A percentile compares a stretch with the other conserved stretches of the same genome.
Conservation (phyloP, 768 basidiomycete species). For the Amanita thiersii region DNA sequence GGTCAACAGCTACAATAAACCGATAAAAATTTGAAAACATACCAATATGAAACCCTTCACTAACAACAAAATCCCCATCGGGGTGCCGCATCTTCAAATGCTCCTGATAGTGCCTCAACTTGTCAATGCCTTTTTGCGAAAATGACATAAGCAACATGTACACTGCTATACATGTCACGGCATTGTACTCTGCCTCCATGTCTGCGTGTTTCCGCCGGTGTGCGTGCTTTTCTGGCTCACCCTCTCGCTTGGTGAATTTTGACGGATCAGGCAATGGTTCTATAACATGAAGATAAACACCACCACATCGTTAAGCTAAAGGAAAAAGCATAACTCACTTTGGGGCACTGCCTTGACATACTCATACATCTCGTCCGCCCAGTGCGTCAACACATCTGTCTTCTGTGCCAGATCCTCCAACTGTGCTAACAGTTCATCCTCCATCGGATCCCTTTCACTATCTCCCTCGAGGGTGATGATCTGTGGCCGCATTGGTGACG, state of each 20-base stretch:
- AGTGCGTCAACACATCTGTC: constrained; percentile 86
- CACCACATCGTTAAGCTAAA: constrained; percentile 1
- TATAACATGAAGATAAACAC: constrained; percentile 20
- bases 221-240: constrained; percentile 67
- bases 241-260: constrained; percentile 64
- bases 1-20: constrained; percentile 3
- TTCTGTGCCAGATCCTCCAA: constrained; percentile 94
- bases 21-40: constrained; percentile 7
- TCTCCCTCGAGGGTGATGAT: constrained; percentile 40
- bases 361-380: constrained; percentile 93
- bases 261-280: constrained; percentile 77
- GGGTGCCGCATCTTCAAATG: constrained; percentile 76
- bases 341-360: constrained; percentile 79
- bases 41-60: constrained; percentile 80
- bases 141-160: constrained; percentile 92
- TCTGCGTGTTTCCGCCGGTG: constrained; percentile 63
- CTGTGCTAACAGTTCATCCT: constrained; percentile 71
- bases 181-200: constrained; percentile 73
- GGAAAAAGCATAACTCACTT: constrained; percentile 48
- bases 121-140: constrained; percentile 87
- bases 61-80: constrained; percentile 66
- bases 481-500: constrained; percentile 51
- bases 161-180: constrained; percentile 79
- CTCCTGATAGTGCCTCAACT: constrained; percentile 69
- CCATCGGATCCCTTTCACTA: constrained; percentile 54